Evolutionary conservation across 164 flowering plant genomes (phyloP).

Genomic region (Malania oleifera): DNA sequence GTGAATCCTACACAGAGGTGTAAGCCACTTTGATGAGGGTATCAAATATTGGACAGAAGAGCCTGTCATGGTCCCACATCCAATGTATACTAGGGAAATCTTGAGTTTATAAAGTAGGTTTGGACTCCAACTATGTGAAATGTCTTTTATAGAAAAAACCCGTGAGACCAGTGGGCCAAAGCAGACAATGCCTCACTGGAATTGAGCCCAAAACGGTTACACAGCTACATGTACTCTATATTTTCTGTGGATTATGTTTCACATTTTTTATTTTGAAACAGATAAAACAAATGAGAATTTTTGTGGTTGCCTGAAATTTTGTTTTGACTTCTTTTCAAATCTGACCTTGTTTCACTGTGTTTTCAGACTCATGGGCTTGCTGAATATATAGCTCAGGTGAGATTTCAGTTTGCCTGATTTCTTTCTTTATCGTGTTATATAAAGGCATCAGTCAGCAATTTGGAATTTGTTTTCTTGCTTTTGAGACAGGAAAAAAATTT

Average conservation of each 20-base stretch:
- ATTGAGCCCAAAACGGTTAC: too few relatives aligned
- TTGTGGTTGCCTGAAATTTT: too few relatives aligned
- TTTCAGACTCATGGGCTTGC: constrained; percentile 91
- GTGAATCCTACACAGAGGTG: too few relatives aligned
- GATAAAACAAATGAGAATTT: background rate
- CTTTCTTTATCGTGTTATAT: background rate
- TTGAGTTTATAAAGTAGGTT: too few relatives aligned
- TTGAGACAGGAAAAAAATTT: background rate
- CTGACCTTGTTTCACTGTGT: constrained; percentile 8
- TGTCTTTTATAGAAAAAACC: too few relatives aligned
- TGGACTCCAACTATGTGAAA: too few relatives aligned
- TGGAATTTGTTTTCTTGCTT: background rate
- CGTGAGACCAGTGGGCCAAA: too few relatives aligned
- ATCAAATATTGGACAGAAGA: too few relatives aligned
- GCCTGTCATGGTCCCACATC: too few relatives aligned
- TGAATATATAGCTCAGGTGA: constrained; percentile 91
- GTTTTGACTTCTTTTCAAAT: background rate
- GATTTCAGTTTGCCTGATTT: constrained; percentile 13
- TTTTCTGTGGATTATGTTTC: background rate
- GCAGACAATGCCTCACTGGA: too few relatives aligned
- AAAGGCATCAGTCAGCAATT: background rate
- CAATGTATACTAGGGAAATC: too few relatives aligned
- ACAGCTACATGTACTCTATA: background rate
- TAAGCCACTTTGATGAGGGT: too few relatives aligned
- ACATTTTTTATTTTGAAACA: background rate